Evolutionary conservation across 345 rosid genomes (phyloP).

Genomic region (Acer negundo): DNA sequence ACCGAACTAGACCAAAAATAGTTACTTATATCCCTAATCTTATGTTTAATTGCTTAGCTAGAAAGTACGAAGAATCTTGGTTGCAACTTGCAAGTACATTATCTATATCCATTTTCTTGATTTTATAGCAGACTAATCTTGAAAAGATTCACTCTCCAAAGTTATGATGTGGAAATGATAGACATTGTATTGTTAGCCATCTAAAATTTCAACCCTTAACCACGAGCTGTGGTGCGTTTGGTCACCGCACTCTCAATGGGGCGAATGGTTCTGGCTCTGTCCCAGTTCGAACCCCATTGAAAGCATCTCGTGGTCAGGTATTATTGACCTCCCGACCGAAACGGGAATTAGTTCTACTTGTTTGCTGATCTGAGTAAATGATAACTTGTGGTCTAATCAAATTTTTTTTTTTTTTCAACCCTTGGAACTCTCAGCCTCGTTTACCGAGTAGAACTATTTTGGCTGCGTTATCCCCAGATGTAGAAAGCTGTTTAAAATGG

Average conservation of each 20-base stretch:
- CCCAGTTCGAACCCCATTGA: too few species aligned
- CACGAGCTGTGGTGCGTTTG: too few species aligned
- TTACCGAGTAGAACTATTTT: neutral
- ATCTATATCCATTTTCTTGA: neutral
- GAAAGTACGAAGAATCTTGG: neutral
- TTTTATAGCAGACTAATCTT: neutral
- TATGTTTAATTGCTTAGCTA: neutral
- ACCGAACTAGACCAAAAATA: neutral
- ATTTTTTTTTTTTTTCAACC: too few species aligned
- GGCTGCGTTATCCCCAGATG: neutral
- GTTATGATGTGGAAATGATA: slow-evolving; percentile 2
- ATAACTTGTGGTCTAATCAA: too few species aligned
- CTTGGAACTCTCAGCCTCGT: neutral
- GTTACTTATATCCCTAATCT: neutral
- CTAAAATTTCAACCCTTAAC: neutral
- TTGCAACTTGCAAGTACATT: neutral
- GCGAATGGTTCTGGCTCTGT: too few species aligned
- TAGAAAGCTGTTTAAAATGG: neutral
- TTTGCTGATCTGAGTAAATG: too few species aligned
- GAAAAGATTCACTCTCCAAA: neutral
- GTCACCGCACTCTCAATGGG: too few species aligned
- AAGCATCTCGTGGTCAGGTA: too few species aligned
- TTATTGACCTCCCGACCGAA: too few species aligned
- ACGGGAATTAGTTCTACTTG: too few species aligned
- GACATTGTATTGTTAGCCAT: neutral